Evolutionary conservation across 495 filamentous ascomycete species (phyloP), one percentile per base, ranked within the genome.

Genomic region (Immersiella caudata): DNA sequence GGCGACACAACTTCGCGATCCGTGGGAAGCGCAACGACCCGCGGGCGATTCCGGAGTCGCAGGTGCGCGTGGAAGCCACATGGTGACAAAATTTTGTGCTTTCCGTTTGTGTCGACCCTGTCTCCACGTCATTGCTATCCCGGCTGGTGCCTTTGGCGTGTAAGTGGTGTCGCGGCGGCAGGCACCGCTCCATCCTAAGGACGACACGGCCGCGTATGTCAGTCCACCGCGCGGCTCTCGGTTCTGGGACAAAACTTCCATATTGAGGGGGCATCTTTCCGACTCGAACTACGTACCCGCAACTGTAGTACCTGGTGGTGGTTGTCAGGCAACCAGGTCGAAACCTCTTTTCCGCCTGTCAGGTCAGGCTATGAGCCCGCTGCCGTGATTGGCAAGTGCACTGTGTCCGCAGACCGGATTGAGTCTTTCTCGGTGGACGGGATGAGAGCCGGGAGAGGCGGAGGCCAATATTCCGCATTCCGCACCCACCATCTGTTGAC

Each of bases 121-220:
- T 14, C 14, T 46, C 40, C 40, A 12, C 40, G 40, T 46, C 40
- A 46, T 18, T 12, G 40, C 40, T 46, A 2, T 12, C 40, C 16
- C 11, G 40, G 9, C 40, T 46, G 40, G 40, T 46, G 16, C 40
- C 40, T 46, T 46, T 46, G 40, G 40, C 40, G 40, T 46, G 40
- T 46, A 46, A 46, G 40, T 46, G 40, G 4, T 36, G 33, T 36
- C 33, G 33, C 33, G 5, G 40, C 40, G 54, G 54, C 54, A 24
- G 14, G 11, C 22, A 57, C n/a, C 22, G 21, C n/a, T 57, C 11
- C 22, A 7, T 5, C 20, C 22, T 18, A 8, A 25, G 16, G 16
- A 26, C 22, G 51, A 55, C 12, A 57, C 26, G 54, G 54, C 54
- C 54, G 21, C 54, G 54, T 21, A 57, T 20, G 51, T 54, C 51